Base-by-base conservation (phyloP, 192 early-diverging fungal genomes). In the Glomus cerebriforme region DNA sequence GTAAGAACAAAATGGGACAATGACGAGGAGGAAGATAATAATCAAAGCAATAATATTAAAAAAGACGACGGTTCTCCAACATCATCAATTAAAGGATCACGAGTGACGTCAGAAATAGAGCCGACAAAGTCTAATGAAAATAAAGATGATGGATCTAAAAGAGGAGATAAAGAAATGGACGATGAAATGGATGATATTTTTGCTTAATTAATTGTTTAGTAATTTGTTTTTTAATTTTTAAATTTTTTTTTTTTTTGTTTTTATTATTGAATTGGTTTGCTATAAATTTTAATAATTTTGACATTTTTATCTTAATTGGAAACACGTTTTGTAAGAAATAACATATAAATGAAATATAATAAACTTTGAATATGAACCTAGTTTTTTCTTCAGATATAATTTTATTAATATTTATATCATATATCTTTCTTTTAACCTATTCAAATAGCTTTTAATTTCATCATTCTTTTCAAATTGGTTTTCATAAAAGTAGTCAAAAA, bases 401-500 rank as follows among this genome's bases (percentile, higher is more conserved):
- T 19, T 49, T 54, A 19, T 22, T 54, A 22, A 13, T 47, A 47
- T 47, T 54, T 54, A 54, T 17, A 54, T 54, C 17, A 54, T 65
- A 65, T 31, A 32, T 6, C 26, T 29, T 65, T 65, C 63, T 65
- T 32, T 27, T 31, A 65, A 65, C 1, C 4, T 65, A 65, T 65
- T 65, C 15, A 65, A 65, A 31, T 31, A 65, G 17, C 32, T 31
- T 17, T 19, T 65, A 27, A 65, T 65, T 65, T 65, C 63, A 17
- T 27, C 27, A 68, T 37, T 68, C 1, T 68, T 68, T 10, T 39
- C 34, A 68, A 7, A 3, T 68, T 68, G 66, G 3, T 27, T 77
- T 67, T 77, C 75, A 29, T 77, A 35, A 43, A 77, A 67, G 63
- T 77, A 67, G 47, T 77, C 75, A 10, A 77, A 32, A 47, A 67